Percentiles rank a stretch among this genome's conserved stretches.
phyloP scores from a whole-genome alignment of 176 grass and related monocot genomes.

The Juncus inflexus region DNA sequence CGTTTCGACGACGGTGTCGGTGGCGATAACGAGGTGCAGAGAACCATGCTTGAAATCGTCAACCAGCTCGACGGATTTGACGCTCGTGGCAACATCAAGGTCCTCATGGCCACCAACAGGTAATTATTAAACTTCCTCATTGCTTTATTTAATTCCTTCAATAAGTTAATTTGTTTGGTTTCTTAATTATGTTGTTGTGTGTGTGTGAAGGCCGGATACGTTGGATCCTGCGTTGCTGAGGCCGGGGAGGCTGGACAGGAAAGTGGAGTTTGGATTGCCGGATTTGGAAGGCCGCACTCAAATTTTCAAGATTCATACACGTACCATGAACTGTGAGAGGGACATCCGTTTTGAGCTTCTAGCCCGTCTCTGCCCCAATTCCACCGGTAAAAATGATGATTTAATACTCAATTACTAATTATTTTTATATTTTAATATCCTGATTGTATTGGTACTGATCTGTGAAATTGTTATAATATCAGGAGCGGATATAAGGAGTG shows the following conservation, averaged over 20 bases:
- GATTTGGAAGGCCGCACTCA: slow-evolving; percentile 87
- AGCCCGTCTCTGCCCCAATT: slow-evolving; percentile 89
- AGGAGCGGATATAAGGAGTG: slow-evolving; percentile 89
- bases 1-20: slow-evolving; percentile 95
- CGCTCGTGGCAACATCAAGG: slow-evolving; percentile 91
- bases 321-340: slow-evolving; percentile 89
- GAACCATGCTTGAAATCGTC: slow-evolving; percentile 96
- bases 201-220: slow-evolving; percentile 61
- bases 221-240: slow-evolving; percentile 78
- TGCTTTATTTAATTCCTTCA: neutral
- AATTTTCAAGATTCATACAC: slow-evolving; percentile 95
- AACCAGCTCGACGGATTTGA: slow-evolving; percentile 98
- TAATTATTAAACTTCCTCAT: slow-evolving; percentile 11
- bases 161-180: neutral
- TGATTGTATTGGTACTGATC: neutral
- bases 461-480: slow-evolving; percentile 6
- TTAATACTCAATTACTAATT: no score
- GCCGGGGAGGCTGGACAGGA: slow-evolving; percentile 82
- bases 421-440: neutral
- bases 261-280: slow-evolving; percentile 84
- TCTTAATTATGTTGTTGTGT: neutral
- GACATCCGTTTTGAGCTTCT: slow-evolving; percentile 87
- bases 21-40: slow-evolving; percentile 84
- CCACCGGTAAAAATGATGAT: slow-evolving; percentile 46
- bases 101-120: slow-evolving; percentile 99